These are phyloP conservation scores for Neurospora sp. DNA, from an alignment of 2,329 filamentous ascomycete genomes.

Conservation along the genomic window DNA sequence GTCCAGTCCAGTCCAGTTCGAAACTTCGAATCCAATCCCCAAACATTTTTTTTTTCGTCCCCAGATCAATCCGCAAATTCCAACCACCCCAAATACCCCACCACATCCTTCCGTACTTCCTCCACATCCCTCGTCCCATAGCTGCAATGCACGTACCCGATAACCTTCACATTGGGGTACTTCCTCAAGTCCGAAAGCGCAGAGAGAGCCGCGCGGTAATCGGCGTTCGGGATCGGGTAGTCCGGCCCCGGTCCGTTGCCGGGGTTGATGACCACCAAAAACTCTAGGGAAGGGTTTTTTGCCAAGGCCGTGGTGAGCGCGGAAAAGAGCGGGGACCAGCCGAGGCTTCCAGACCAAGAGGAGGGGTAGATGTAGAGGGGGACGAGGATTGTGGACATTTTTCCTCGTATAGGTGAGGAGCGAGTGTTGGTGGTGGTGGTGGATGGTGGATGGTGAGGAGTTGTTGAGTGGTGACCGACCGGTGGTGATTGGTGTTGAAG, in stretches of 20 bases:
- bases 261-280: constrained; percentile 24
- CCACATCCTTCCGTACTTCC: constrained; percentile 28
- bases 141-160: constrained; percentile 24
- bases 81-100: constrained; percentile 30
- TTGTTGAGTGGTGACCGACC: background rate
- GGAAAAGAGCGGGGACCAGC: constrained; percentile 21
- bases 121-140: constrained; percentile 18
- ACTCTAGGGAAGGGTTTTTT: constrained; percentile 16
- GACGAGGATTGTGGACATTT: constrained; percentile 14
- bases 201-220: constrained; percentile 19
- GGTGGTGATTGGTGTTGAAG: background rate
- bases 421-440: no score
- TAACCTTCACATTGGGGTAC: constrained; percentile 14
- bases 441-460: background rate
- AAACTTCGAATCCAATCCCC: background rate
- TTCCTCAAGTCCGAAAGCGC: constrained; percentile 8
- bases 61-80: background rate
- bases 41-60: background rate
- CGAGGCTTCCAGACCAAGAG: constrained; percentile 5
- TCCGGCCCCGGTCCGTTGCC: constrained; percentile 21
- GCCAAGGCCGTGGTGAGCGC: constrained; percentile 7
- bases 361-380: constrained; percentile 27
- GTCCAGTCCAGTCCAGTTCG: background rate
- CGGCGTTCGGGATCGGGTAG: constrained; percentile 18
- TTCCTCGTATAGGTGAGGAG: background rate